Evolutionary conservation across 140 eudicot genomes (phyloP).

Genomic region (Artemisia princeps): DNA sequence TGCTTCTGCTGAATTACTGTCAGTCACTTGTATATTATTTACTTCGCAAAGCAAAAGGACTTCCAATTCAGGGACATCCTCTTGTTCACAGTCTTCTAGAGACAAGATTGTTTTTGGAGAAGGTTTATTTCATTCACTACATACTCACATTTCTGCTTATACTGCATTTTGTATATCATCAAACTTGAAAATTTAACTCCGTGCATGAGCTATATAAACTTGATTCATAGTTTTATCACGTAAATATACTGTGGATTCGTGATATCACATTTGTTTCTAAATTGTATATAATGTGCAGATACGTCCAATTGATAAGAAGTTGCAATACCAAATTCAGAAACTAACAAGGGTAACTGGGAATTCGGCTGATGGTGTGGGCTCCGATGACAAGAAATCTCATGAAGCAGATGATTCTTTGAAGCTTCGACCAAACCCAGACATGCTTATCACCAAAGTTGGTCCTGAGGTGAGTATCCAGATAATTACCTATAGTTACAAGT

Average conservation of each 20-base stretch:
- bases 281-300: constrained; percentile 34
- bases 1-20: constrained; percentile 78
- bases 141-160: constrained; percentile 2
- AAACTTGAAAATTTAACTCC: neutral
- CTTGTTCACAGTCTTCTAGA: constrained; percentile 75
- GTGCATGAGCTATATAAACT: constrained; percentile 2
- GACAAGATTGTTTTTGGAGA: constrained; percentile 81
- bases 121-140: constrained; percentile 31
- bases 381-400: constrained; percentile 36
- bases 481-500: neutral
- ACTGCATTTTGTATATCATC: neutral
- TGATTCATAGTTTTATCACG: neutral
- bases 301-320: constrained; percentile 77
- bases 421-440: constrained; percentile 74
- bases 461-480: constrained; percentile 39
- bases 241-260: no score
- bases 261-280: no score
- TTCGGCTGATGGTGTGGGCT: constrained; percentile 28
- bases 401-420: constrained; percentile 56
- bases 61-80: constrained; percentile 78
- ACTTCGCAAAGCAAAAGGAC: constrained; percentile 77
- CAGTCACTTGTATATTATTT: constrained; percentile 85
- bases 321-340: constrained; percentile 79
- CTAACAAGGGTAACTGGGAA: constrained; percentile 41
- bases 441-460: constrained; percentile 45